Percentiles rank a stretch among this genome's conserved stretches.
These are phyloP conservation scores for Pezicula neosporulosa DNA, from an alignment of 2,329 filamentous ascomycete species.

Conservation along the genomic window DNA sequence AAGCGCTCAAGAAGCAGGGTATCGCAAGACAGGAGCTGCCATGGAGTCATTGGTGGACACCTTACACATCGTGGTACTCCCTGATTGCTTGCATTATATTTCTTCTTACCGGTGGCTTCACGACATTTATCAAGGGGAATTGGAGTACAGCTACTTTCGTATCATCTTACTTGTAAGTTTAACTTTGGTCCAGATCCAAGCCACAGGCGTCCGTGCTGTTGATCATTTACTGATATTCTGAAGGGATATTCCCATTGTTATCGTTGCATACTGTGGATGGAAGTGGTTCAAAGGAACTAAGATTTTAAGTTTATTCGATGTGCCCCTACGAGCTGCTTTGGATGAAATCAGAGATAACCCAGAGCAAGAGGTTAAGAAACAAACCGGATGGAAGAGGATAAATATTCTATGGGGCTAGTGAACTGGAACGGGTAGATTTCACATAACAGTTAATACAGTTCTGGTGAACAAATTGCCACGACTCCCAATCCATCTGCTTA, in stretches of 20 bases:
- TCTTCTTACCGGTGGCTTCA: slow-evolving; percentile 67
- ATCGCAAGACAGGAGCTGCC: slow-evolving; percentile 49
- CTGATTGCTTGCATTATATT: slow-evolving; percentile 60
- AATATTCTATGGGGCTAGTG: slow-evolving; percentile 32
- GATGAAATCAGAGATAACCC: slow-evolving; percentile 31
- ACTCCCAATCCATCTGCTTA: too few relatives aligned
- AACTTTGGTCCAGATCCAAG: neutral
- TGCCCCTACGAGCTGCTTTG: slow-evolving; percentile 34
- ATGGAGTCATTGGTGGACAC: slow-evolving; percentile 61
- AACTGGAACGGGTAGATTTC: too few relatives aligned
- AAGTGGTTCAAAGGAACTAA: slow-evolving; percentile 49
- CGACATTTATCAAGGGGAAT: slow-evolving; percentile 55
- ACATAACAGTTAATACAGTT: too few relatives aligned
- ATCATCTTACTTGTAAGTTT: slow-evolving; percentile 57
- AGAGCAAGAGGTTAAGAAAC: slow-evolving; percentile 27
- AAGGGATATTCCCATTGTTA: slow-evolving; percentile 37
- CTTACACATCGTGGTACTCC: neutral
- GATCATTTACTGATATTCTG: neutral
- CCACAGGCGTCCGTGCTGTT: neutral
- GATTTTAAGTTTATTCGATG: slow-evolving; percentile 31
- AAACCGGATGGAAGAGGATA: slow-evolving; percentile 23
- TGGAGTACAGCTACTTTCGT: slow-evolving; percentile 57
- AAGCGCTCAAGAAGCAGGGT: slow-evolving; percentile 51
- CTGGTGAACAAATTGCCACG: too few relatives aligned
- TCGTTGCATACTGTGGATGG: slow-evolving; percentile 43